A percentile compares a stretch with the other conserved stretches of the same genome.
Evolutionary conservation across 2,329 filamentous ascomycete species (phyloP).

Genomic region (Graphiopsis chlorocephala): DNA sequence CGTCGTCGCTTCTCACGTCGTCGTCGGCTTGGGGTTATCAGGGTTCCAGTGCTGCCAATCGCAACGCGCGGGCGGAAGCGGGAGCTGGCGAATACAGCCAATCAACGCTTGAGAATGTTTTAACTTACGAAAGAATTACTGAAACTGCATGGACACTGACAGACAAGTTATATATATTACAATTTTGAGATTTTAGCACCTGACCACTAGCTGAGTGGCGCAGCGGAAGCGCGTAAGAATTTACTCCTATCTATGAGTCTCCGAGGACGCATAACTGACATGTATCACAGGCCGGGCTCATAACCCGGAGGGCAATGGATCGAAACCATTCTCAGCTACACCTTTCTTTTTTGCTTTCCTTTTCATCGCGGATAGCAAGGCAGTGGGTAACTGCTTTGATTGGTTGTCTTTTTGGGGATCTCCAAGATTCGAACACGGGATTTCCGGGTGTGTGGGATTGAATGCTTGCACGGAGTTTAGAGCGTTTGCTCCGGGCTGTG

Average conservation of each 20-base stretch:
- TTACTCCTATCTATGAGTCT: background rate
- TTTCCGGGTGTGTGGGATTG: too few relatives aligned
- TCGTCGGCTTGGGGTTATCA: too few relatives aligned
- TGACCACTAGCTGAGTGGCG: background rate
- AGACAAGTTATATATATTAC: background rate
- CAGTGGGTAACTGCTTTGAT: background rate
- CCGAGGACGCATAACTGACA: background rate
- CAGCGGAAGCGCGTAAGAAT: background rate
- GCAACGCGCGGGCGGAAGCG: too few relatives aligned
- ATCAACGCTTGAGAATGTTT: too few relatives aligned
- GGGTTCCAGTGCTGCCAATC: too few relatives aligned
- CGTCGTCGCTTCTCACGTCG: too few relatives aligned
- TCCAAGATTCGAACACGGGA: background rate
- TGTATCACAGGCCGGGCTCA: background rate
- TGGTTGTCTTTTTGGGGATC: background rate
- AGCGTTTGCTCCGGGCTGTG: background rate
- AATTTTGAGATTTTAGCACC: background rate
- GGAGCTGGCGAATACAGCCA: too few relatives aligned
- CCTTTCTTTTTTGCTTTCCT: background rate
- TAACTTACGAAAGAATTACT: background rate
- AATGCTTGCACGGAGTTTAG: background rate
- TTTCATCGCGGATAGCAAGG: background rate
- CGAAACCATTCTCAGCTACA: slow-evolving; percentile 5
- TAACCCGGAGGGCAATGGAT: slow-evolving; percentile 7
- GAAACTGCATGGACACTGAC: background rate